Base-by-base conservation (phyloP, 2,329 filamentous ascomycete species). In the Arthrobotrys pseudoclavata region DNA sequence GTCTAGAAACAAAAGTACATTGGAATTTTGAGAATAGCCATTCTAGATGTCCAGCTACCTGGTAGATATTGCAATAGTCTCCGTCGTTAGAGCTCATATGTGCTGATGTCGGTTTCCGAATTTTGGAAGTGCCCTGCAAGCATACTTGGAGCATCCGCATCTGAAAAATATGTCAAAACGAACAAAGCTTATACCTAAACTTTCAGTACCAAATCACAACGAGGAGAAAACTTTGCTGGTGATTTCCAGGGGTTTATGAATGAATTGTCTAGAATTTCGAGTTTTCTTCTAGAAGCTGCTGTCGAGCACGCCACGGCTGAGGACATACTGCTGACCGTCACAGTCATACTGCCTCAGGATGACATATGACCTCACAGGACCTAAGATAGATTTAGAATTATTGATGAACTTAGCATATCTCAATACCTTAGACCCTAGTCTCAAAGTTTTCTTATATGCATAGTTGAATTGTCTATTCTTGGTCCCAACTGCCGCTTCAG, bases 161-260 rank as follows among this genome's bases (percentile, higher is more conserved):
- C 12, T 48, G 60, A 31, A 64, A 64, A 5, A 47, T 64, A 0
- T 26, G 13, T 64, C 37, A 60, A 71, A 60, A 71, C 20, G 13
- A 15, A 2, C 13, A 13, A 61, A 71, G 34, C 20, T 37, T 26
- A 64, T n/a, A 3, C n/a, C 47, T n/a, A 7, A 71, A 71, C 18
- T 22, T 64, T 71, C 52, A 53, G 4, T 4, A 13, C 22, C 5
- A 15, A 71, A 34, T 5, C 31, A 34, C 18, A 70, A 37, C 22
- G n/a, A 15, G 42, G 18, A 6, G 42, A 70, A 62, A 70, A 40
- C 52, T 45, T 45, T 62, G 6, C 15, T 15, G 3, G n/a, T 34
- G 12, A 26, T 10, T 1, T 12, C 42, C n/a, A 20, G 22, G 22
- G 13, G 6, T 9, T 6, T 18, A n/a, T 47, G 15, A n/a, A 40